Conservation (phyloP, 2,329 filamentous ascomycete species). For the Alternaria infectoria region DNA sequence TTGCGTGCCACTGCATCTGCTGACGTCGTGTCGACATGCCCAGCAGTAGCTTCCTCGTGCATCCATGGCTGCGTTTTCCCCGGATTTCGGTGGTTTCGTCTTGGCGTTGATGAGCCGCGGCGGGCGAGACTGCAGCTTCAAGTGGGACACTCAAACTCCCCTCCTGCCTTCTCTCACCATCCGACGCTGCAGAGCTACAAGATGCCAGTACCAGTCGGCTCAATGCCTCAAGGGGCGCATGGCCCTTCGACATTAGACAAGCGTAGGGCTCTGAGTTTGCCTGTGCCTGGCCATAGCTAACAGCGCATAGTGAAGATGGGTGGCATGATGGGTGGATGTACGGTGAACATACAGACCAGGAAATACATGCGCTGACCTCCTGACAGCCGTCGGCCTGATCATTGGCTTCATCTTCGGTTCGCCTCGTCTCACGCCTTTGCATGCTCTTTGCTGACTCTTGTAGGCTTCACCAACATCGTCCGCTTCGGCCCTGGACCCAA, state of each 20-base stretch:
- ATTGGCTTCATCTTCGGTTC: slow-evolving; percentile 98
- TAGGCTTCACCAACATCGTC: slow-evolving; percentile 92
- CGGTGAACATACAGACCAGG: slow-evolving; percentile 49
- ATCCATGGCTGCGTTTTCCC: slow-evolving; percentile 16
- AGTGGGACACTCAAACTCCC: slow-evolving; percentile 18
- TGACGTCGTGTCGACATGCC: background rate
- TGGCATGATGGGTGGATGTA: slow-evolving; percentile 98
- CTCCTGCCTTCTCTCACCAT: slow-evolving; percentile 23
- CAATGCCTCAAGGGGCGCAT: slow-evolving; percentile 43
- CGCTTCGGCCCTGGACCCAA: slow-evolving; percentile 92
- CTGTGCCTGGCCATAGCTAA: slow-evolving; percentile 39
- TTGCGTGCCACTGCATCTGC: background rate
- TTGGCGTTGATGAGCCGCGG: slow-evolving; percentile 20
- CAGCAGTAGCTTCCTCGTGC: slow-evolving; percentile 7
- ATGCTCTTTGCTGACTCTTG: slow-evolving; percentile 22
- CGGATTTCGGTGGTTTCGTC: slow-evolving; percentile 7
- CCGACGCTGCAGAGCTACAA: slow-evolving; percentile 22
- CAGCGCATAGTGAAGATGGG: slow-evolving; percentile 85
- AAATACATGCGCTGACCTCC: slow-evolving; percentile 20
- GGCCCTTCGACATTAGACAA: slow-evolving; percentile 75
- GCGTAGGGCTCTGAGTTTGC: slow-evolving; percentile 56
- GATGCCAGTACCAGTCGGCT: slow-evolving; percentile 65
- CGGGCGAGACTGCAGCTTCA: slow-evolving; percentile 14
- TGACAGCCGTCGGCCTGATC: slow-evolving; percentile 87
- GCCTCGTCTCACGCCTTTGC: slow-evolving; percentile 24